Conservation (phyloP, 768 basidiomycete species). For the Lactifluus hygrophoroides region DNA sequence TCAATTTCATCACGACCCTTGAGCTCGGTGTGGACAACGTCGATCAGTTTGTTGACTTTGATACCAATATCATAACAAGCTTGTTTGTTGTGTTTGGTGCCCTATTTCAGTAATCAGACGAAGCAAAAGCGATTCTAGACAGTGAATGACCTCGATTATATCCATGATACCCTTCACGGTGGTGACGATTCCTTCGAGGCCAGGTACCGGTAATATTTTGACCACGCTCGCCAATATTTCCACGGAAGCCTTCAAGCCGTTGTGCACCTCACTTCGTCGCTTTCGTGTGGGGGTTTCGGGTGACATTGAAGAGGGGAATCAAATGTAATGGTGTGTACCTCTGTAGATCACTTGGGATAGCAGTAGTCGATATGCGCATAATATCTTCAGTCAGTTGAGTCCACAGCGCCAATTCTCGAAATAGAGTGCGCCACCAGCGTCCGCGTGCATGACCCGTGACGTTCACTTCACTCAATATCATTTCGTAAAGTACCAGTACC, state of each 20-base stretch:
- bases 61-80: conserved; percentile 11
- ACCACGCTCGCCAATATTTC: not conserved
- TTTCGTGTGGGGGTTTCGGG: not conserved
- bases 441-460: too few species aligned
- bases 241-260: conserved; percentile 4
- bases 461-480: too few species aligned
- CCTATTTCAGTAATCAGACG: not conserved
- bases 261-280: conserved; percentile 5
- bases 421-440: too few species aligned
- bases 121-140: not conserved
- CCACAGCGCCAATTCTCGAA: not conserved
- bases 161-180: conserved; percentile 11
- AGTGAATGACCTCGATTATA: not conserved
- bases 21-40: conserved; percentile 6
- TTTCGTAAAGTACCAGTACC: too few species aligned
- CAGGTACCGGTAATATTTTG: not conserved
- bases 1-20: not conserved
- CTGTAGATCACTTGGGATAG: not conserved
- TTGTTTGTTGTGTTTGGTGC: conserved; percentile 17
- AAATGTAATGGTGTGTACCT: not conserved
- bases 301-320: not conserved
- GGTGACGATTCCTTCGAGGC: conserved; percentile 2
- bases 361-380: not conserved
- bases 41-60: conserved; percentile 11
- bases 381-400: not conserved